Base-by-base conservation (phyloP, 768 basidiomycete genomes). In the Phaeotremella skinneri region DNA sequence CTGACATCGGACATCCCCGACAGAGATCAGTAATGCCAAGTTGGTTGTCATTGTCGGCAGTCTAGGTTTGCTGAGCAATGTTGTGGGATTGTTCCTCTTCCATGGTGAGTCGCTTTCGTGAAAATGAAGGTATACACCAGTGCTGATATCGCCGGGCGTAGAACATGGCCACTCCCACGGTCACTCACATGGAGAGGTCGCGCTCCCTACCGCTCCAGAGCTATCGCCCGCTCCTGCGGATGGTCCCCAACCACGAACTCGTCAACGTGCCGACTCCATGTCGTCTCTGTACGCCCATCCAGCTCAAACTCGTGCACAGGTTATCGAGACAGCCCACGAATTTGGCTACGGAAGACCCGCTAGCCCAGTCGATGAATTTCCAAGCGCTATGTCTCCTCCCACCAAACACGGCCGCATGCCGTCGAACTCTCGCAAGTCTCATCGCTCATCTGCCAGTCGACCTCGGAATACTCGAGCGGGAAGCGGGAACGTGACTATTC, bases 41-140 rank as follows among this genome's bases (percentile, higher is more conserved):
- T 80, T 99, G 14, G 83, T 99, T 30, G 90, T 97, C 7, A 78
- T 93, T 21, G 96, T 99, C 25, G 96, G 96, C 5, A 84, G 84
- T 25, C 81, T 91, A 13, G 96, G 96, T 32, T 79, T 99, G 13
- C 84, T 87, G 0, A 96, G 91, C 25, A 99, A 99, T 70, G 82
- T 98, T 26, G 83, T 97, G 47, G 96, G 96, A 7, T 78, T 99
- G 32, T 89, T 94, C 81, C 79, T 99, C 49, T 98, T 98, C 82
- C 92, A 93, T 69, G 96, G 93, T 90, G 64, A 63, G 84, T 67
- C 37, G 49, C 20, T n/a, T n/a, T n/a, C 0, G 29, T 47, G 37
- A 30, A 14, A 4, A 45, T 41, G 32, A 53, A 26, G 48, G 49
- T 20, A 20, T 56, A 6, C 47, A 25, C 21, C 34, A 16, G n/a